A percentile compares a stretch with the other conserved stretches of the same genome.
These are phyloP conservation scores for Acanthamoeba healyi DNA, from an alignment of 208 protist genomes.

Conservation along the genomic window DNA sequence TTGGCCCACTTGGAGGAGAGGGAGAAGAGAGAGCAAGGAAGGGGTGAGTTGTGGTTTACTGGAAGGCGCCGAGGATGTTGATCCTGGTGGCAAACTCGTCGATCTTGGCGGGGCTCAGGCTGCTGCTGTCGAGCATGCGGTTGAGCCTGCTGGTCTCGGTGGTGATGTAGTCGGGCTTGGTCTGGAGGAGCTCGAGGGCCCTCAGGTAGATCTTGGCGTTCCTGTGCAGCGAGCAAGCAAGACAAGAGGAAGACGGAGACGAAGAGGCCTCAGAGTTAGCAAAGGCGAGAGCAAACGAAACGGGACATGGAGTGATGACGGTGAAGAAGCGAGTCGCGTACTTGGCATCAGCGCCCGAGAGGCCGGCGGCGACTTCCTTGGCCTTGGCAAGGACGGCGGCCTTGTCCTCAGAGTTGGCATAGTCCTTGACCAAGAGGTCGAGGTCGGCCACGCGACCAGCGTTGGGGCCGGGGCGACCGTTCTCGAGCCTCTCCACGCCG, in stretches of 20 bases:
- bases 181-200: slow-evolving; percentile 65
- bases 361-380: not conserved
- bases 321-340: slow-evolving; percentile 70
- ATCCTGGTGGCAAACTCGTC: slow-evolving; percentile 78
- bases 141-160: slow-evolving; percentile 76
- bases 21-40: not conserved
- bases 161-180: slow-evolving; percentile 63
- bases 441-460: slow-evolving; percentile 78
- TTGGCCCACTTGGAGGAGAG: not conserved
- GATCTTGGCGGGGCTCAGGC: slow-evolving; percentile 64
- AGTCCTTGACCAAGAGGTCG: slow-evolving; percentile 71
- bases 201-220: not conserved
- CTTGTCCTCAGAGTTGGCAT: slow-evolving; percentile 60
- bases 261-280: too few species aligned
- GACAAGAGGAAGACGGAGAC: not conserved
- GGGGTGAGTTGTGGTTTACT: not conserved
- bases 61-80: slow-evolving; percentile 81
- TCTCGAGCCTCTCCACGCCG: slow-evolving; percentile 25
- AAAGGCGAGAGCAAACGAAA: too few species aligned
- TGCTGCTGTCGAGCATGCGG: slow-evolving; percentile 61
- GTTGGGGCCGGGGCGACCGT: slow-evolving; percentile 57
- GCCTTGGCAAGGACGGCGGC: slow-evolving; percentile 69
- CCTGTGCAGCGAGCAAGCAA: not conserved
- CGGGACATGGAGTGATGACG: slow-evolving; percentile 54
- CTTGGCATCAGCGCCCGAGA: slow-evolving; percentile 48